Conservation (phyloP, 139 green algal genomes). For the Chlorella sorokiniana region DNA sequence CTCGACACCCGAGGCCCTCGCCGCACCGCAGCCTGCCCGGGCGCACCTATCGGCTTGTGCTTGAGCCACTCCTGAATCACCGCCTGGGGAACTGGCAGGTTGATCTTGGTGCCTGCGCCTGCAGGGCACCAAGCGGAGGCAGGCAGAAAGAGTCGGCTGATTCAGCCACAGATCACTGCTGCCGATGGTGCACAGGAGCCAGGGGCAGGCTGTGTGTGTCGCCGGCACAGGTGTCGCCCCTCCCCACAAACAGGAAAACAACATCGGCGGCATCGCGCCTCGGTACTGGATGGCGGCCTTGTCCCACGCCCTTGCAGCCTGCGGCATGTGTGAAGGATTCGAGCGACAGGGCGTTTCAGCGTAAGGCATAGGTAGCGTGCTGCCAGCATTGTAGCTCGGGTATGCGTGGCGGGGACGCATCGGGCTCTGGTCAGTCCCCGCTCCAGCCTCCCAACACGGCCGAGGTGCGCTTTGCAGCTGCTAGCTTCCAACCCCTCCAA, state of each 20-base stretch:
- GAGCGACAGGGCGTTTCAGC: too few relatives aligned
- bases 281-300: slow-evolving; percentile 27
- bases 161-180: too few relatives aligned
- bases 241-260: not conserved
- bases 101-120: slow-evolving; percentile 24
- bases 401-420: too few relatives aligned
- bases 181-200: not conserved
- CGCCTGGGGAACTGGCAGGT: not conserved
- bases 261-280: not conserved
- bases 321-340: too few relatives aligned
- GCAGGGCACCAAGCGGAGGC: not conserved
- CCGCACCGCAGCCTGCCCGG: not conserved
- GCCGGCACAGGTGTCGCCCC: too few relatives aligned
- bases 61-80: slow-evolving; percentile 11
- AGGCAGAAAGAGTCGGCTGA: not conserved
- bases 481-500: not conserved
- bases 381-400: too few relatives aligned
- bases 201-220: too few relatives aligned
- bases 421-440: too few relatives aligned
- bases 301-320: slow-evolving; percentile 27
- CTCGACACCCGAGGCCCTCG: too few relatives aligned
- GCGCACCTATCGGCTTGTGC: slow-evolving; percentile 18
- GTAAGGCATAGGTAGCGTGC: too few relatives aligned
- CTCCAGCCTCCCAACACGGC: too few relatives aligned
- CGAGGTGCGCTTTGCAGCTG: too few relatives aligned